phyloP scores from a whole-genome alignment of 73 alveolate species.

The Tetrahymena elliotti region DNA sequence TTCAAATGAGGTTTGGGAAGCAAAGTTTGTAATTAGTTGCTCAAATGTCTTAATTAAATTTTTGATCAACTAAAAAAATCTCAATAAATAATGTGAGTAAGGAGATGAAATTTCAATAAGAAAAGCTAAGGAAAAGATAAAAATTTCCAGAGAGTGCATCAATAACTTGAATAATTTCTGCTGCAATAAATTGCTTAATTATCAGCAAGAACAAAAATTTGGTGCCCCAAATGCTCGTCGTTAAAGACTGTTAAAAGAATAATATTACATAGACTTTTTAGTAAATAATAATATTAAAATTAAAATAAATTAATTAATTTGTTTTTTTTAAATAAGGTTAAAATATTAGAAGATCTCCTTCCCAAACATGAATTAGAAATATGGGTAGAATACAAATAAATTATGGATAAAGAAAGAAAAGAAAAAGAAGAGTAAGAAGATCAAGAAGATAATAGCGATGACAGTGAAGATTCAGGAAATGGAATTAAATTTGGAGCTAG shows the following conservation, averaged over 20 bases:
- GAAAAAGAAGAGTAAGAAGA: background rate
- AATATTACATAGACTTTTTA: conserved; percentile 26
- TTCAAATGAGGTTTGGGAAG: conserved; percentile 42
- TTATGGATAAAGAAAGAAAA: background rate
- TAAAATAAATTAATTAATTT: background rate
- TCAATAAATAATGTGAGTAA: conserved; percentile 8
- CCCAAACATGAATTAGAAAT: conserved; percentile 9
- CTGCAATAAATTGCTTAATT: conserved; percentile 13
- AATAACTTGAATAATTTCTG: conserved; percentile 26
- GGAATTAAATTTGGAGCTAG: background rate
- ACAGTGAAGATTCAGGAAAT: background rate
- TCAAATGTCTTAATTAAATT: conserved; percentile 17
- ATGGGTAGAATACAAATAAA: conserved; percentile 1
- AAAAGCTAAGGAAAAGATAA: conserved; percentile 6
- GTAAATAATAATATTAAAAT: background rate
- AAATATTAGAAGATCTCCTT: conserved; percentile 11
- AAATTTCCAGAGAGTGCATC: conserved; percentile 29
- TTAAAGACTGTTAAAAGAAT: conserved; percentile 11
- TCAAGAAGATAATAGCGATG: background rate
- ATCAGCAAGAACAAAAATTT: conserved; percentile 30
- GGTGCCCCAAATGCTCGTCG: conserved; percentile 22
- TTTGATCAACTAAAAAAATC: background rate
- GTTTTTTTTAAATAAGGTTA: background rate
- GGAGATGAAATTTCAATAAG: conserved; percentile 15
- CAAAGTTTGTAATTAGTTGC: conserved; percentile 32